phyloP scores from a whole-genome alignment of 306 rosid genomes.

The Arachis stenosperma region DNA sequence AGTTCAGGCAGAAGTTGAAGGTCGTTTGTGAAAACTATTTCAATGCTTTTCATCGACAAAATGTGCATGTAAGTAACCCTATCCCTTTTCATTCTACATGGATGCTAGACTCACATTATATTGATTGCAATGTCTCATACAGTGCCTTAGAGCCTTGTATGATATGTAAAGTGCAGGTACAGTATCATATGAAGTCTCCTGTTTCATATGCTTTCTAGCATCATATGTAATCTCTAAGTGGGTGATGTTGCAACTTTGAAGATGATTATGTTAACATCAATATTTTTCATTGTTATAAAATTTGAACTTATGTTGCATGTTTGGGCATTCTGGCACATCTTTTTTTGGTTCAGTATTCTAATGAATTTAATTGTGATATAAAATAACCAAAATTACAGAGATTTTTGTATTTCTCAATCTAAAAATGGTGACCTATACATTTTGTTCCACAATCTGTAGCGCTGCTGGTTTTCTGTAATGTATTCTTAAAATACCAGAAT shows the following conservation, averaged over 20 bases:
- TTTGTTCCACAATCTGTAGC: slow-evolving; percentile 32
- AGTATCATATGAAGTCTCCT: slow-evolving; percentile 20
- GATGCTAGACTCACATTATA: slow-evolving; percentile 31
- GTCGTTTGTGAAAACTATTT: slow-evolving; percentile 93
- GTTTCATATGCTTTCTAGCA: neutral
- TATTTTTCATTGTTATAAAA: slow-evolving; percentile 8
- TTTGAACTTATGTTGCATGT: slow-evolving; percentile 1
- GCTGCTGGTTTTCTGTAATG: slow-evolving; percentile 29
- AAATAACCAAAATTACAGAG: neutral
- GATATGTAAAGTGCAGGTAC: slow-evolving; percentile 25
- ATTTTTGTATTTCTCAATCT: slow-evolving; percentile 13
- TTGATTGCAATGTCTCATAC: slow-evolving; percentile 27
- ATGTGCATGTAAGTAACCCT: slow-evolving; percentile 76
- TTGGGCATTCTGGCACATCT: slow-evolving; percentile 23
- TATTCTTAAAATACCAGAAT: slow-evolving; percentile 17
- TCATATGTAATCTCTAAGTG: neutral
- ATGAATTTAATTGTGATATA: slow-evolving; percentile 32
- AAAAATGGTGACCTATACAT: slow-evolving; percentile 16
- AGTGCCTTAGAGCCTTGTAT: slow-evolving; percentile 31
- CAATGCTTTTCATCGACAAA: slow-evolving; percentile 90
- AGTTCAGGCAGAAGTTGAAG: slow-evolving; percentile 94
- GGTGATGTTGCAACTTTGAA: slow-evolving; percentile 27
- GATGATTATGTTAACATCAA: slow-evolving; percentile 21
- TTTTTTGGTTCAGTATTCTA: slow-evolving; percentile 22
- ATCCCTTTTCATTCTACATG: slow-evolving; percentile 33